Percentiles rank a stretch among this genome's conserved stretches.
Conservation (phyloP, 352 stramenopile species). For the Thalassiosira mediterranea region DNA sequence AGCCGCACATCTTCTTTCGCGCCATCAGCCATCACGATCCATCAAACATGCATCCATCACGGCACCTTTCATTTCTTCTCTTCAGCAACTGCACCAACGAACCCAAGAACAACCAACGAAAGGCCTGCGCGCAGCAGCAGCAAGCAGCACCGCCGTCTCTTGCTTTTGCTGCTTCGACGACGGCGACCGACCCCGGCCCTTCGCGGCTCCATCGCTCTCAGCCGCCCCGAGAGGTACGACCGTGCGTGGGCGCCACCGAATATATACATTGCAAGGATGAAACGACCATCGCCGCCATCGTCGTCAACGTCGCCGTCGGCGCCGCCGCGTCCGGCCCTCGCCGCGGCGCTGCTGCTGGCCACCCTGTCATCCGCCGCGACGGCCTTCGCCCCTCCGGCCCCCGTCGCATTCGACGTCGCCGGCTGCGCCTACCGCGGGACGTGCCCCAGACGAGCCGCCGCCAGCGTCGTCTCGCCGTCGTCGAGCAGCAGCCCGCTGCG, state of each 20-base stretch:
- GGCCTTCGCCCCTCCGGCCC: too few relatives aligned
- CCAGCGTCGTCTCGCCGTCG: neutral
- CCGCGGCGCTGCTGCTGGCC: too few relatives aligned
- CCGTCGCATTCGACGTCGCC: neutral
- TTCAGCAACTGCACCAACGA: neutral
- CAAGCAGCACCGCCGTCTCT: constrained; percentile 1
- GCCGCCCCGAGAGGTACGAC: too few relatives aligned
- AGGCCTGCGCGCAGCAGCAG: neutral
- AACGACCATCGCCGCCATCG: neutral
- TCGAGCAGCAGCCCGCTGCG: neutral
- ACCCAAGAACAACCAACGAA: neutral
- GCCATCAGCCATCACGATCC: too few relatives aligned
- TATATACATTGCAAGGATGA: neutral
- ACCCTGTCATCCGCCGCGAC: too few relatives aligned
- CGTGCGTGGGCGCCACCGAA: too few relatives aligned
- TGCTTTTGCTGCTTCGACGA: constrained; percentile 1
- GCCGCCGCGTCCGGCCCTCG: neutral
- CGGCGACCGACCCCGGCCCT: neutral
- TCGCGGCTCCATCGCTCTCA: neutral
- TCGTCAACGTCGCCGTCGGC: neutral
- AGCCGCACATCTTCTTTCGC: too few relatives aligned
- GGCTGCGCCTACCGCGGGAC: neutral
- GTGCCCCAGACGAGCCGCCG: neutral
- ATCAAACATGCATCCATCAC: too few relatives aligned
- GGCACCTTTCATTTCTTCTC: too few relatives aligned